Evolutionary conservation across 306 rosid species (phyloP).

Genomic region (Mimosa bimucronata): DNA sequence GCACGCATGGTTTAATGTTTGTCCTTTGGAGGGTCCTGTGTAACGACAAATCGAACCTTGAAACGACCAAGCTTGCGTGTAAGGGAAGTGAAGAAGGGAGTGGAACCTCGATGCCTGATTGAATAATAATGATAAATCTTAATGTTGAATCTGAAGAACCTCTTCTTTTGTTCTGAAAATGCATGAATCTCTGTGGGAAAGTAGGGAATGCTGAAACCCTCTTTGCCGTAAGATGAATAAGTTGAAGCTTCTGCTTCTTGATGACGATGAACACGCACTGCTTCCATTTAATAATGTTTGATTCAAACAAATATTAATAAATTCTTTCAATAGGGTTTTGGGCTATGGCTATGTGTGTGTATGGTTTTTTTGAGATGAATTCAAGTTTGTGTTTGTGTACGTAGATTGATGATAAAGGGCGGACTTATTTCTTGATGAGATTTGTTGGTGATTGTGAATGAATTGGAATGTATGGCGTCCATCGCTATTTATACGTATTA

Average conservation of each 20-base stretch:
- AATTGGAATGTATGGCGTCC: neutral
- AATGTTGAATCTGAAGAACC: neutral
- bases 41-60: neutral
- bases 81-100: neutral
- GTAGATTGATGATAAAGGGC: too few species aligned
- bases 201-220: neutral
- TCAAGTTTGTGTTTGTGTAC: too few species aligned
- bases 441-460: neutral
- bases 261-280: neutral
- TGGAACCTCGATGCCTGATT: neutral
- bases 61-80: constrained; percentile 4
- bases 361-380: too few species aligned
- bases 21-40: neutral
- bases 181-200: neutral
- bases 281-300: neutral
- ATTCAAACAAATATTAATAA: too few species aligned
- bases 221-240: neutral
- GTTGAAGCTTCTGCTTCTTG: neutral
- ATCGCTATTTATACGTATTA: too few species aligned
- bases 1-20: neutral
- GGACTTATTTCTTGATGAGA: neutral
- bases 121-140: neutral
- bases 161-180: neutral
- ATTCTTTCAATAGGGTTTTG: too few species aligned
- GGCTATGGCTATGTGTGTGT: too few species aligned